phyloP scores from a whole-genome alignment of 73 alveolate genomes.

The Urostyla sp. region DNA sequence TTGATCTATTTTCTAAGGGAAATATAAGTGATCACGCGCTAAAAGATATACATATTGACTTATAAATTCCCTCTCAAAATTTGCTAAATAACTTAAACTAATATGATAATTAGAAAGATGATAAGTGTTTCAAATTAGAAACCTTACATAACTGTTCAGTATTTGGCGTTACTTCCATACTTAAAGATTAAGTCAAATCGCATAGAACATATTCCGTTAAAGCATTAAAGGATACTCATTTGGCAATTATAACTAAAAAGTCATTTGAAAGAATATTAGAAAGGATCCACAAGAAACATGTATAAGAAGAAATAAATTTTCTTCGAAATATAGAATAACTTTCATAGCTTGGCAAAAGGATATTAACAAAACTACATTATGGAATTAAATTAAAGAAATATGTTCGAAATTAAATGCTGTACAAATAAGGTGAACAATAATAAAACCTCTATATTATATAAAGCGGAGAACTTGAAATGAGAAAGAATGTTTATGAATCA shows the following conservation, averaged over 20 bases:
- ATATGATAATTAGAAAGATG: too few species aligned
- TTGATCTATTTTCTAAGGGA: too few species aligned
- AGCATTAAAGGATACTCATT: slow-evolving; percentile 5
- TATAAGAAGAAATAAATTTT: slow-evolving; percentile 43
- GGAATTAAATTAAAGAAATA: neutral
- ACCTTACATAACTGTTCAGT: too few species aligned
- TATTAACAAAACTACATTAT: slow-evolving; percentile 5
- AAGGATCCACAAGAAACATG: slow-evolving; percentile 27
- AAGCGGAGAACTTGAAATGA: slow-evolving; percentile 43
- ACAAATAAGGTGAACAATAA: slow-evolving; percentile 12
- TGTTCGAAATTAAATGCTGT: slow-evolving; percentile 26
- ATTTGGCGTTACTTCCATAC: too few species aligned
- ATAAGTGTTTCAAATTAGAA: too few species aligned
- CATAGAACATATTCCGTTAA: slow-evolving; percentile 15
- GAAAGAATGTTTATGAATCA: slow-evolving; percentile 43
- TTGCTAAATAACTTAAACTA: too few species aligned
- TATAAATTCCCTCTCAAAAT: too few species aligned
- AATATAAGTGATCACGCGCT: too few species aligned
- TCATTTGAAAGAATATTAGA: slow-evolving; percentile 32
- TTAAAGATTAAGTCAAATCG: too few species aligned
- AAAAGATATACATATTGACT: too few species aligned
- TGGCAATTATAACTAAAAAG: slow-evolving; percentile 29
- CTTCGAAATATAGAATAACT: slow-evolving; percentile 17
- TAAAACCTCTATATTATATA: slow-evolving; percentile 22
- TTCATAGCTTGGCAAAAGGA: slow-evolving; percentile 17